Evolutionary conservation across 495 filamentous ascomycete species (phyloP).

Genomic region (Penicillium arizonense): DNA sequence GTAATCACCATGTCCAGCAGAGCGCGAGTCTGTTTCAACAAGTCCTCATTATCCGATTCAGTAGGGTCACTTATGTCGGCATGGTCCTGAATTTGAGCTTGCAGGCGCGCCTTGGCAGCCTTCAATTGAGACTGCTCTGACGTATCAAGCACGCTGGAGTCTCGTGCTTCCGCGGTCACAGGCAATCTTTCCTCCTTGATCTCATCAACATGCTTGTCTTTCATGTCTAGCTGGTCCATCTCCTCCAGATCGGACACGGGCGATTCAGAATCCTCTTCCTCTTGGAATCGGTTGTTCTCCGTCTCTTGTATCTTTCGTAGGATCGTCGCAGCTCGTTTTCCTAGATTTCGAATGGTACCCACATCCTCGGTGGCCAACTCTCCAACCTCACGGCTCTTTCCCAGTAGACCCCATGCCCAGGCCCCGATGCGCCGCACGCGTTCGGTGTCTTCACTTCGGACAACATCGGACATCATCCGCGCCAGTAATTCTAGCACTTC

Average conservation of each 20-base stretch:
- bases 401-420: slow-evolving; percentile 52
- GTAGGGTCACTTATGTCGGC: slow-evolving; percentile 1
- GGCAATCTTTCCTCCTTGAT: slow-evolving; percentile 8
- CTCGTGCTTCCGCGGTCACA: slow-evolving; percentile 12
- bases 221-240: slow-evolving; percentile 22
- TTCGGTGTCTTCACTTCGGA: slow-evolving; percentile 40
- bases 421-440: slow-evolving; percentile 48
- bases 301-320: slow-evolving; percentile 44
- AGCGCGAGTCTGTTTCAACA: slow-evolving; percentile 32
- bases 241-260: slow-evolving; percentile 23
- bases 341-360: slow-evolving; percentile 46
- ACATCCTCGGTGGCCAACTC: slow-evolving; percentile 51
- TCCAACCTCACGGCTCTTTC: slow-evolving; percentile 47
- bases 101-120: slow-evolving; percentile 57
- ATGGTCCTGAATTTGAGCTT: slow-evolving; percentile 41
- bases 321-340: slow-evolving; percentile 46
- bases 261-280: slow-evolving; percentile 14
- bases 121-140: slow-evolving; percentile 41
- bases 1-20: slow-evolving; percentile 92
- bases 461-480: slow-evolving; percentile 40
- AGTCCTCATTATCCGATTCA: slow-evolving; percentile 8
- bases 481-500: slow-evolving; percentile 45
- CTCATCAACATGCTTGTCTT: slow-evolving; percentile 14
- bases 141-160: slow-evolving; percentile 23
- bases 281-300: slow-evolving; percentile 20